Conservation (phyloP, 2,329 filamentous ascomycete species). For the Aspergillus terreus region DNA sequence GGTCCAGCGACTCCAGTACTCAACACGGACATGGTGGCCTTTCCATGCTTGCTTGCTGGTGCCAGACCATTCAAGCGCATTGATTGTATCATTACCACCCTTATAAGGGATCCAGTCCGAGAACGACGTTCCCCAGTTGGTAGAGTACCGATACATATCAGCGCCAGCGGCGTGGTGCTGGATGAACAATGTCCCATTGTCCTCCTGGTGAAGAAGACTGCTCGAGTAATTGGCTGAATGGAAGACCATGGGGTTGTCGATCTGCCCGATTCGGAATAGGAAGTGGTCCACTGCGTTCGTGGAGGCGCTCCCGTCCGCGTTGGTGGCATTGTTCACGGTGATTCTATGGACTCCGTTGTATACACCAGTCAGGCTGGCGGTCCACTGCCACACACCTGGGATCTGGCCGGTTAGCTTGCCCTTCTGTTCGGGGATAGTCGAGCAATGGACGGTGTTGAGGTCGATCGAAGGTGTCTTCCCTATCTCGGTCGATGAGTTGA, state of each 20-base stretch:
- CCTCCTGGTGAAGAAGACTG: constrained; percentile 46
- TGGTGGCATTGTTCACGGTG: constrained; percentile 53
- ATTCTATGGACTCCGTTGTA: constrained; percentile 61
- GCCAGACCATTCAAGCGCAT: constrained; percentile 55
- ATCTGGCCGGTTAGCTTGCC: constrained; percentile 49
- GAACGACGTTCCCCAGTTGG: constrained; percentile 59
- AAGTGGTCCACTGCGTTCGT: constrained; percentile 58
- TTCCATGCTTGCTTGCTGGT: constrained; percentile 57
- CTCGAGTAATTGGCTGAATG: constrained; percentile 58
- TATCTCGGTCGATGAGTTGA: constrained; percentile 52
- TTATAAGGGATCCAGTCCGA: constrained; percentile 56
- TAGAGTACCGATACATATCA: constrained; percentile 59
- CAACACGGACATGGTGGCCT: constrained; percentile 59
- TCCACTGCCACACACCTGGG: constrained; percentile 53
- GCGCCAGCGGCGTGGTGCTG: constrained; percentile 60
- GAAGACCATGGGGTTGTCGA: constrained; percentile 59
- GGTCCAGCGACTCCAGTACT: constrained; percentile 60
- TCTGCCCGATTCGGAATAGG: constrained; percentile 58
- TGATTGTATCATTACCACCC: constrained; percentile 49
- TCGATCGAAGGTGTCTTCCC: constrained; percentile 45
- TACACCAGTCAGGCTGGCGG: constrained; percentile 52
- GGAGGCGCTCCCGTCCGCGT: constrained; percentile 36
- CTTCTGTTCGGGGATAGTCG: constrained; percentile 31
- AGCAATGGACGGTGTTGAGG: constrained; percentile 44
- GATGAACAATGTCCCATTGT: constrained; percentile 46